Percentiles rank a stretch among this genome's conserved stretches.
Conservation (phyloP, 768 basidiomycete species). For the Trametes coccinea region DNA sequence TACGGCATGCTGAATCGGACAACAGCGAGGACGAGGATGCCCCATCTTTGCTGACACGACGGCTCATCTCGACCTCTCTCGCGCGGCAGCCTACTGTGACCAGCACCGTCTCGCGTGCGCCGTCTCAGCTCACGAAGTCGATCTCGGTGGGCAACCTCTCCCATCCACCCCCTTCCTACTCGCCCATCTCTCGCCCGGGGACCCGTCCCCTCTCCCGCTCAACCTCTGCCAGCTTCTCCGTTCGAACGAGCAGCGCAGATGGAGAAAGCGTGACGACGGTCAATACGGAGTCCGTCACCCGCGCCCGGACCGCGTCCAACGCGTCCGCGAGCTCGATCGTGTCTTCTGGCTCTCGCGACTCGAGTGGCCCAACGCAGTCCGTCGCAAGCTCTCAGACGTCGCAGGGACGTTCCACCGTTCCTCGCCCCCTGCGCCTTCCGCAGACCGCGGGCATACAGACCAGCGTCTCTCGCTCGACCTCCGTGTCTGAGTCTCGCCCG, state of each 20-base stretch:
- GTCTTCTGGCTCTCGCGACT: constrained; percentile 18
- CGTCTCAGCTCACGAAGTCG: constrained; percentile 14
- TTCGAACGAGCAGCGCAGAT: constrained; percentile 7
- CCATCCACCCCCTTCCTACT: constrained; percentile 13
- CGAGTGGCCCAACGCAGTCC: constrained; percentile 14
- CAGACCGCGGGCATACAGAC: constrained; percentile 17
- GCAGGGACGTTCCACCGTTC: constrained; percentile 11
- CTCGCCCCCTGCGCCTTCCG: constrained; percentile 30
- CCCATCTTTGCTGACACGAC: constrained; percentile 39
- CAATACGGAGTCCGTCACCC: not conserved
- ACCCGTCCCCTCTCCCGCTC: constrained; percentile 16
- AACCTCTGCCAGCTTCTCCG: constrained; percentile 15
- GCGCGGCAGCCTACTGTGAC: constrained; percentile 28
- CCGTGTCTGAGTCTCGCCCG: constrained; percentile 9
- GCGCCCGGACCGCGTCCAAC: constrained; percentile 17
- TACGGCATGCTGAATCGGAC: not conserved
- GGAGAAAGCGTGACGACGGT: constrained; percentile 13
- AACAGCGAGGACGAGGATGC: constrained; percentile 44
- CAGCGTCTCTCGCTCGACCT: constrained; percentile 11
- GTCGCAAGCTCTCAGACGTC: constrained; percentile 16
- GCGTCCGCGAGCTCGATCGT: constrained; percentile 16
- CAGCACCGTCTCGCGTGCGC: constrained; percentile 8
- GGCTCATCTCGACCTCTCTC: constrained; percentile 35
- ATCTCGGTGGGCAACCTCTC: constrained; percentile 13
- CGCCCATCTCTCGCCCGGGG: constrained; percentile 5